Base-by-base conservation (phyloP, 352 stramenopile species). In the Globisporangium spinosum region DNA sequence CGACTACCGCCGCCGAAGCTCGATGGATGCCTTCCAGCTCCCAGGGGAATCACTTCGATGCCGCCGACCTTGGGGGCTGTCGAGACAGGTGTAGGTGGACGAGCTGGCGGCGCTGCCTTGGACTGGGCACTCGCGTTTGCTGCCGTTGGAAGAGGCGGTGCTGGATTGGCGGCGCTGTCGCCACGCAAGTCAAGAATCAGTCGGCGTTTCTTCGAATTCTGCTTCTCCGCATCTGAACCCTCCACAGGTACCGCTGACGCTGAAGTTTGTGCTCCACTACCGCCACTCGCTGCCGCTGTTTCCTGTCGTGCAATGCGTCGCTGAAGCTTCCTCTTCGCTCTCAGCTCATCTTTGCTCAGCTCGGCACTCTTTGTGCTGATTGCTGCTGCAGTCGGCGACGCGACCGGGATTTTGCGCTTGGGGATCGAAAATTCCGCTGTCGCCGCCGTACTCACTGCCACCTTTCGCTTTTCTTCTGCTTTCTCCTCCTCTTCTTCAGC, bases 1-100 rank as follows among this genome's bases (percentile, higher is more conserved):
- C 84, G 69, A 32, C 84, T 83, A 29, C 84, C 84, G 13, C 67
- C 51, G 4, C 65, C 51, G n/a, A 76, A 65, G 40, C 59, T 78
- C 27, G 55, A 56, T 45, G 70, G 20, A 62, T 73, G 69, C 20
- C 49, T 74, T 0, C 58, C 62, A 29, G 79, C 72, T 2, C 84
- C 84, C 4, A 91, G 65, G 22, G 84, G 72, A 22, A 91, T 81
- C 20, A 85, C 64, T 17, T 85, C 79, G 38, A 89, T 79, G 45
- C 67, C 67, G n/a, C 62, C 20, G 13, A 64, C 67, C n/a, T 70
- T 71, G 6, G 27, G 22, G 17, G 17, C 17, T 9, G 43, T 10
- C 17, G 43, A 49, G 43, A 49, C 43, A 22, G 65, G 23, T 1
- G 35, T 34, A 25, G 32, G 32, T n/a, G 58, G 57, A 27, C 29